phyloP scores from a whole-genome alignment of 768 basidiomycete species.

The Tricholoma matsutake region DNA sequence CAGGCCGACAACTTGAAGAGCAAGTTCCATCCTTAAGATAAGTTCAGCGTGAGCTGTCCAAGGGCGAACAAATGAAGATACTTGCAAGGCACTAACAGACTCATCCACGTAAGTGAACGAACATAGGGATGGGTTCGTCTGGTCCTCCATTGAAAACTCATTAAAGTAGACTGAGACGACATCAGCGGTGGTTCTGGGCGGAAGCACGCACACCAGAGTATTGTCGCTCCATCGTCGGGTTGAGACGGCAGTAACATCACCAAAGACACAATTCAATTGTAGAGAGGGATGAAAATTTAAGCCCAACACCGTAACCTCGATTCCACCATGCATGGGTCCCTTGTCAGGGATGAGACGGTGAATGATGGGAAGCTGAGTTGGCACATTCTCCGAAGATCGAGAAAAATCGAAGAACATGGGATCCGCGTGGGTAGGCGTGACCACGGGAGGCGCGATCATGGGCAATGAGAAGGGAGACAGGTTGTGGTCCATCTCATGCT shows the following conservation, averaged over 20 bases:
- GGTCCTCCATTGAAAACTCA: conserved; percentile 61
- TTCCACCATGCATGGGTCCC: conserved; percentile 89
- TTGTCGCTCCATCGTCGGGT: conserved; percentile 93
- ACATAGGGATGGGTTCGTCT: conserved; percentile 44
- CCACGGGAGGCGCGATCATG: conserved; percentile 20
- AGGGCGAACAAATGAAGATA: conserved; percentile 18
- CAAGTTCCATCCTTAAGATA: conserved; percentile 81
- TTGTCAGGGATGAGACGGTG: conserved; percentile 81
- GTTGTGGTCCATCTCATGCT: conserved; percentile 21
- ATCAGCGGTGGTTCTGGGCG: conserved; percentile 77
- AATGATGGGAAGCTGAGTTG: conserved; percentile 65
- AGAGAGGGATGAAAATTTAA: conserved; percentile 80
- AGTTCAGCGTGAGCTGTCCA: conserved; percentile 11
- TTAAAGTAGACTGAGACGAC: conserved; percentile 89
- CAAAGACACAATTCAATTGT: conserved; percentile 80
- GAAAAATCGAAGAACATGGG: conserved; percentile 56
- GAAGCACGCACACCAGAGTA: conserved; percentile 87
- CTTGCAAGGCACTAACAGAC: conserved; percentile 83
- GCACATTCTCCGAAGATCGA: conserved; percentile 43
- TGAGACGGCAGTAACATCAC: conserved; percentile 74
- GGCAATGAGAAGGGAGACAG: conserved; percentile 26
- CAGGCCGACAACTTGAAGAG: conserved; percentile 90
- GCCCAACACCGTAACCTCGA: conserved; percentile 91
- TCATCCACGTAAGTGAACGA: conserved; percentile 94
- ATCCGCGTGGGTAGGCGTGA: conserved; percentile 34